These are phyloP conservation scores for Syzygium grande DNA, from an alignment of 345 rosid genomes.

Conservation along the genomic window DNA sequence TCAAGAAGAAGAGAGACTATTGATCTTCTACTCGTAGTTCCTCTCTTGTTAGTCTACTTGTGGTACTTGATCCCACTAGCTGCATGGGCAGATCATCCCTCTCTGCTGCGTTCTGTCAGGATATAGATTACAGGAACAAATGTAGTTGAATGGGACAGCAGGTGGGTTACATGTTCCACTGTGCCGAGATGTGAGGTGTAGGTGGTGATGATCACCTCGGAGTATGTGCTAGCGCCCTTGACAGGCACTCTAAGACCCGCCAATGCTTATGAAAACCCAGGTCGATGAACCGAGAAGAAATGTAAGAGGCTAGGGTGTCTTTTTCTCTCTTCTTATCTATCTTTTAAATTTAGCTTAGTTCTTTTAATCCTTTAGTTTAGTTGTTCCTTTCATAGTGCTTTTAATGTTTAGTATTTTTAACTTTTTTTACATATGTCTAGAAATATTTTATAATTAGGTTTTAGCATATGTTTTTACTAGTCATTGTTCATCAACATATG, in stretches of 20 bases:
- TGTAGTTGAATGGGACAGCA: neutral
- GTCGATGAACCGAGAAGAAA: no score
- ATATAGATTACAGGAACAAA: neutral
- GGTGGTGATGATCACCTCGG: neutral
- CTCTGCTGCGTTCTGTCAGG: neutral
- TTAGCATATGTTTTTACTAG: neutral
- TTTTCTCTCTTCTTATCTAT: neutral
- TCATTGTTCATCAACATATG: neutral
- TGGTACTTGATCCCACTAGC: neutral
- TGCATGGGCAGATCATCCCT: neutral
- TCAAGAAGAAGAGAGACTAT: neutral
- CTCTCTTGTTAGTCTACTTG: neutral
- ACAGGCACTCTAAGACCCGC: neutral
- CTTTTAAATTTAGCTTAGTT: neutral
- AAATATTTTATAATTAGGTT: neutral
- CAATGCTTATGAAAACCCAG: neutral
- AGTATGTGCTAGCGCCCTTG: neutral
- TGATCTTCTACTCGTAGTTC: neutral
- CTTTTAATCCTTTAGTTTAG: neutral
- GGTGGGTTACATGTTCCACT: neutral
- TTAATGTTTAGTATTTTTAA: no score
- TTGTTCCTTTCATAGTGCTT: neutral
- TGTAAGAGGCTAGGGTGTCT: neutral
- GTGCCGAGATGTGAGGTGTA: neutral
- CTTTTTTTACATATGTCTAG: neutral